phyloP scores from a whole-genome alignment of 139 green algal species.

The Limnomonas spitsbergensis region DNA sequence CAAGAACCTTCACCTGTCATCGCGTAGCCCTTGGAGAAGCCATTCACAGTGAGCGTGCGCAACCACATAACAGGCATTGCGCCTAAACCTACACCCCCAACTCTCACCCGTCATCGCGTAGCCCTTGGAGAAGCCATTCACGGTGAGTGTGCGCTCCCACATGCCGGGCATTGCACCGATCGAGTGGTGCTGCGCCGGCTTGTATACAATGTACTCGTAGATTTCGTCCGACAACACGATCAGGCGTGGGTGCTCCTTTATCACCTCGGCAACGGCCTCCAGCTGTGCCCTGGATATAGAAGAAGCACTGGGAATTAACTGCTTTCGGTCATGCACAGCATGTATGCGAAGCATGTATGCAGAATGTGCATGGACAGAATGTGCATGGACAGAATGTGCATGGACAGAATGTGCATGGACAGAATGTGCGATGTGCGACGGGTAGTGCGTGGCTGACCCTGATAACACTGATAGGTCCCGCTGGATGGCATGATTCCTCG shows the following conservation, averaged over 20 bases:
- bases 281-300: slow-evolving; percentile 57
- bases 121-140: slow-evolving; percentile 96
- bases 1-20: slow-evolving; percentile 23
- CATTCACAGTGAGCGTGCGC: slow-evolving; percentile 95
- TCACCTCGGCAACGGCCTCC: slow-evolving; percentile 75
- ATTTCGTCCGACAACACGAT: slow-evolving; percentile 83
- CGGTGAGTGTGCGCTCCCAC: slow-evolving; percentile 89
- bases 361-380: no score
- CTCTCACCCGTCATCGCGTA: slow-evolving; percentile 46
- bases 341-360: no score
- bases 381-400: no score
- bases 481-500: no score
- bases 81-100: no score
- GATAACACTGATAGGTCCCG: no score
- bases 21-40: slow-evolving; percentile 89
- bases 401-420: no score
- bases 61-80: slow-evolving; percentile 83
- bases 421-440: no score
- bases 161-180: slow-evolving; percentile 86
- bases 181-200: slow-evolving; percentile 72
- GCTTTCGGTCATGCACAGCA: neutral
- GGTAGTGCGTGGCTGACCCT: no score
- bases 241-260: slow-evolving; percentile 82
- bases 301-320: neutral
- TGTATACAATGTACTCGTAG: slow-evolving; percentile 95